A percentile compares a stretch with the other conserved stretches of the same genome.
These are phyloP conservation scores for Pseudoturritis turrita DNA, from an alignment of 345 rosid genomes.

Conservation along the genomic window DNA sequence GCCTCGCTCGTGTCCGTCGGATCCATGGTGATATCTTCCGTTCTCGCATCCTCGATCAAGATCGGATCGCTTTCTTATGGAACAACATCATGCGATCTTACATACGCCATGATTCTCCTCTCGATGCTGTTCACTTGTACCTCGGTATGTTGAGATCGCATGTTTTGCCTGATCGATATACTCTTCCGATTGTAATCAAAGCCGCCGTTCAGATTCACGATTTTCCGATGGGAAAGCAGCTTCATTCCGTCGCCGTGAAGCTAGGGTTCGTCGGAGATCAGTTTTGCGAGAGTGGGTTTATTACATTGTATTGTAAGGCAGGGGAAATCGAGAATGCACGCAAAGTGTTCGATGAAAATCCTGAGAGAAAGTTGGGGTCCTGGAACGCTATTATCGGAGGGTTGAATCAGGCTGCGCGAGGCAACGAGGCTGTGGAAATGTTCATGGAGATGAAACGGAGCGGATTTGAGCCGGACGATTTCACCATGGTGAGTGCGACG, in stretches of 20 bases:
- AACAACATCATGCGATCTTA: conserved; percentile 74
- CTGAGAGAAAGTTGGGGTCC: conserved; percentile 65
- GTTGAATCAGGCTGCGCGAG: conserved; percentile 55
- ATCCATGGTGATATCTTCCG: conserved; percentile 51
- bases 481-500: conserved; percentile 68
- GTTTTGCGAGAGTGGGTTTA: conserved; percentile 80
- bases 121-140: conserved; percentile 43
- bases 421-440: conserved; percentile 49
- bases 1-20: conserved; percentile 39
- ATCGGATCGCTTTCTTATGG: conserved; percentile 48
- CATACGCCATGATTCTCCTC: conserved; percentile 49
- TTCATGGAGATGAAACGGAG: conserved; percentile 48
- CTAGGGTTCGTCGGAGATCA: conserved; percentile 51
- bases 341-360: conserved; percentile 70
- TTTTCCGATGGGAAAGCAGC: conserved; percentile 44
- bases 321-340: conserved; percentile 50
- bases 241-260: conserved; percentile 56
- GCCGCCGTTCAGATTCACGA: conserved; percentile 43
- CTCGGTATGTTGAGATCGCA: conserved; percentile 51
- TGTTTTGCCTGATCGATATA: conserved; percentile 59
- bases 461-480: conserved; percentile 73
- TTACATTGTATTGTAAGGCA: conserved; percentile 43
- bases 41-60: conserved; percentile 38
- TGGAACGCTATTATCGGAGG: conserved; percentile 82
- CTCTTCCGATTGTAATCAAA: conserved; percentile 66